Conservation (phyloP, 1,139 yeast species). For the Meyerozyma guilliermondii region DNA sequence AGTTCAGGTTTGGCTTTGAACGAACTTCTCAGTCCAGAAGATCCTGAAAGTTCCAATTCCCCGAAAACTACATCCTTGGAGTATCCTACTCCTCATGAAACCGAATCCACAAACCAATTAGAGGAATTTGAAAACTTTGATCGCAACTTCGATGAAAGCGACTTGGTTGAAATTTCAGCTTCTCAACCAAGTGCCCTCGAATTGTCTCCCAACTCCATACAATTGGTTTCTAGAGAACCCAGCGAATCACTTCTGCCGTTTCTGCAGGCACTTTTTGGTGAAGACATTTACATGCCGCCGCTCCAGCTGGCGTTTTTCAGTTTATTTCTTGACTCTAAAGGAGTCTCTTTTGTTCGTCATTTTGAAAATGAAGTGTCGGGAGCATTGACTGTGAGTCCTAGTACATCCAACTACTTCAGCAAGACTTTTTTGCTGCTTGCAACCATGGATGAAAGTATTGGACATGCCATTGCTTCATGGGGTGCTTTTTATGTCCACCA, state of each 20-base stretch:
- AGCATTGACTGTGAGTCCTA: not conserved
- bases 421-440: slow-evolving; percentile 14
- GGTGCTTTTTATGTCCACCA: slow-evolving; percentile 8
- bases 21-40: not conserved
- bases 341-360: slow-evolving; percentile 1
- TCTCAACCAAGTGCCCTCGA: not conserved
- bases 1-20: not conserved
- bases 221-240: not conserved
- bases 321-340: not conserved
- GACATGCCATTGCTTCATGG: slow-evolving; percentile 12
- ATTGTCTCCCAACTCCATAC: not conserved
- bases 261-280: not conserved
- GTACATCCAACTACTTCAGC: slow-evolving; percentile 14
- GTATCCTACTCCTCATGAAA: no score
- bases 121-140: not conserved
- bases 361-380: not conserved
- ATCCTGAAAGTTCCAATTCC: no score
- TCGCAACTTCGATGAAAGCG: not conserved
- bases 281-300: not conserved
- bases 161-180: not conserved
- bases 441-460: slow-evolving; percentile 9
- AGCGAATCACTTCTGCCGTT: not conserved
- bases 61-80: no score
- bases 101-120: not conserved
- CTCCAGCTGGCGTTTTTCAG: not conserved